phyloP scores from a whole-genome alignment of 2,329 filamentous ascomycete species.

The Phaeosphaeria sp. region DNA sequence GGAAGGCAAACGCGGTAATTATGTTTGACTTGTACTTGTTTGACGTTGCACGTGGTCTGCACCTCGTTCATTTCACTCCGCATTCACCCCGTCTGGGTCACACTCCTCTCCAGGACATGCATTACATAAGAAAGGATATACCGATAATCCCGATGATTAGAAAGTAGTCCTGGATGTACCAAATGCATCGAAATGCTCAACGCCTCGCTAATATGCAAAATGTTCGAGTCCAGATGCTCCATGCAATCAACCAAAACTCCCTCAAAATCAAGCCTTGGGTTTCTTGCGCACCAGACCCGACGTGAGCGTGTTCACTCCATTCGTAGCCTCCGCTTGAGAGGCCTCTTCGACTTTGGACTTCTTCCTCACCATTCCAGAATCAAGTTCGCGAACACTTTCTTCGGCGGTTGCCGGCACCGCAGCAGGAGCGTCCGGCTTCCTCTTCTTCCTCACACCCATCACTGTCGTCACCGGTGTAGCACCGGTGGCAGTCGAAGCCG shows the following conservation, averaged over 20 bases:
- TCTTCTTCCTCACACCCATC: conserved; percentile 45
- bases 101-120: background rate
- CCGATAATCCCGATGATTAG: background rate
- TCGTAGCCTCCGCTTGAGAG: conserved; percentile 12
- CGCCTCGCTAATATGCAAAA: conserved; percentile 6
- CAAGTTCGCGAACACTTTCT: conserved; percentile 22
- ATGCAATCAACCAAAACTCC: background rate
- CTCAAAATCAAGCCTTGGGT: conserved; percentile 29
- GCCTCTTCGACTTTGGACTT: conserved; percentile 37
- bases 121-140: background rate
- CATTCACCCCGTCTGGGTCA: background rate
- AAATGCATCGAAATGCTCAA: background rate
- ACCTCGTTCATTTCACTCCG: background rate
- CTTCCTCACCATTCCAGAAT: conserved; percentile 38
- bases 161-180: background rate
- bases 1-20: no score
- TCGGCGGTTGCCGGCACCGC: conserved; percentile 5
- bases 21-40: background rate
- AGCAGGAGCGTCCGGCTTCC: conserved; percentile 34
- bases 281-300: conserved; percentile 46
- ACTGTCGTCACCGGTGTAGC: conserved; percentile 29
- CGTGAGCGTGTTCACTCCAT: conserved; percentile 36
- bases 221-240: background rate
- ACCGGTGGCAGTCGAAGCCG: conserved; percentile 5
- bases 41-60: background rate